These are phyloP conservation scores for Wickerhamiella shivajii DNA, from an alignment of 805 yeast genomes.

Conservation along the genomic window DNA sequence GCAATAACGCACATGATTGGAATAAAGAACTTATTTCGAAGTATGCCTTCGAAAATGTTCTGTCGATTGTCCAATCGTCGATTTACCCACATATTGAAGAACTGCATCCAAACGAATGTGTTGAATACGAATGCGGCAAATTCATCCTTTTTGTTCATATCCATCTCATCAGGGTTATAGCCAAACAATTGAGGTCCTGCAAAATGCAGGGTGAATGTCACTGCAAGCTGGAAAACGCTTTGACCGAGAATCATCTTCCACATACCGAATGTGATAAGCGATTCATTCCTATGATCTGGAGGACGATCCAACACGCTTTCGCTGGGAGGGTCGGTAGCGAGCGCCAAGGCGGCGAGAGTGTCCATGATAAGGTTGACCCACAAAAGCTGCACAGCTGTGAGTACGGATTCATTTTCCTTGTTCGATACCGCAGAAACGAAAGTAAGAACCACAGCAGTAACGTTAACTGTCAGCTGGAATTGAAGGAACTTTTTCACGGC, in stretches of 20 bases:
- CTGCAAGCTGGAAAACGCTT: slow-evolving; percentile 56
- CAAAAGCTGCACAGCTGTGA: slow-evolving; percentile 90
- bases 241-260: slow-evolving; percentile 98
- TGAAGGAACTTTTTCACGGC: slow-evolving; percentile 93
- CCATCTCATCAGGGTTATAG: slow-evolving; percentile 16
- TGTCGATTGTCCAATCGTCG: slow-evolving; percentile 76
- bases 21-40: slow-evolving; percentile 71
- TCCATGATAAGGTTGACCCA: slow-evolving; percentile 99
- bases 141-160: slow-evolving; percentile 37
- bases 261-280: slow-evolving; percentile 79
- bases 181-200: slow-evolving; percentile 50
- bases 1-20: slow-evolving; percentile 60
- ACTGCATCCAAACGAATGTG: slow-evolving; percentile 95
- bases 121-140: slow-evolving; percentile 81
- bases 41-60: slow-evolving; percentile 70
- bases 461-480: slow-evolving; percentile 89
- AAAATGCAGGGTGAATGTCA: slow-evolving; percentile 73
- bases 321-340: slow-evolving; percentile 95
- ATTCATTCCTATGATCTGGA: slow-evolving; percentile 70
- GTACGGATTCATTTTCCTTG: slow-evolving; percentile 62
- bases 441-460: slow-evolving; percentile 90
- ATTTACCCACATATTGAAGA: slow-evolving; percentile 81
- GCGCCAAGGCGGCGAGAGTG: slow-evolving; percentile 90
- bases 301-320: slow-evolving; percentile 59
- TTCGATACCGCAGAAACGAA: slow-evolving; percentile 88